Percentiles rank a stretch among this genome's conserved stretches.
These are phyloP conservation scores for Phytophthora vignae DNA, from an alignment of 352 stramenopile species.

Conservation along the genomic window DNA sequence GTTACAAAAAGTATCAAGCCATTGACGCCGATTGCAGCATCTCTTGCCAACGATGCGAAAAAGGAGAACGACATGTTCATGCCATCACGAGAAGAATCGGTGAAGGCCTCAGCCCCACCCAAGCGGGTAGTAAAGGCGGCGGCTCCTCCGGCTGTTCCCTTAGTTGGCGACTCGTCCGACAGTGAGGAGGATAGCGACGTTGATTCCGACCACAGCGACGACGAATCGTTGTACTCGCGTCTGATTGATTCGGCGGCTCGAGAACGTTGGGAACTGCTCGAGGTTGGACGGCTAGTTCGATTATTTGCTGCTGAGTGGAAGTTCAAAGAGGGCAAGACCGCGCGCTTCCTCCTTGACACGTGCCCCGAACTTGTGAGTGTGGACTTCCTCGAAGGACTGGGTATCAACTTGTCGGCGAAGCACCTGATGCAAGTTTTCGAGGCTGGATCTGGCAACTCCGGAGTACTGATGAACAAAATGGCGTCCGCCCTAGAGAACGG, in stretches of 20 bases:
- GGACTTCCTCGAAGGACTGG: slow-evolving; percentile 87
- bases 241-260: slow-evolving; percentile 82
- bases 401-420: slow-evolving; percentile 54
- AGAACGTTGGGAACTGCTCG: slow-evolving; percentile 79
- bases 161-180: slow-evolving; percentile 29
- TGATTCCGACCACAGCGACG: slow-evolving; percentile 13
- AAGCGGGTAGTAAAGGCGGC: slow-evolving; percentile 10
- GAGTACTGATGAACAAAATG: slow-evolving; percentile 81
- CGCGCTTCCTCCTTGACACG: slow-evolving; percentile 59
- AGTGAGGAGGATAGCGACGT: slow-evolving; percentile 26
- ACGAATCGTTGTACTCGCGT: slow-evolving; percentile 62
- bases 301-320: slow-evolving; percentile 75
- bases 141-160: slow-evolving; percentile 1
- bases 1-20: neutral
- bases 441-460: slow-evolving; percentile 58
- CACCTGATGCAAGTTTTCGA: slow-evolving; percentile 82
- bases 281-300: slow-evolving; percentile 81
- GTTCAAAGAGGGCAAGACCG: slow-evolving; percentile 64
- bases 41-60: slow-evolving; percentile 23
- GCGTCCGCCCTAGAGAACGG: slow-evolving; percentile 75
- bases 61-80: slow-evolving; percentile 37
- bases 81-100: slow-evolving; percentile 15
- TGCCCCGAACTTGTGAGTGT: slow-evolving; percentile 87
- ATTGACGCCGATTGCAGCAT: slow-evolving; percentile 30
- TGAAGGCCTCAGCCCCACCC: neutral